Evolutionary conservation across 2,329 filamentous ascomycete genomes (phyloP), one percentile per base, ranked within the genome.

Genomic region (Podosphaera fusca): DNA sequence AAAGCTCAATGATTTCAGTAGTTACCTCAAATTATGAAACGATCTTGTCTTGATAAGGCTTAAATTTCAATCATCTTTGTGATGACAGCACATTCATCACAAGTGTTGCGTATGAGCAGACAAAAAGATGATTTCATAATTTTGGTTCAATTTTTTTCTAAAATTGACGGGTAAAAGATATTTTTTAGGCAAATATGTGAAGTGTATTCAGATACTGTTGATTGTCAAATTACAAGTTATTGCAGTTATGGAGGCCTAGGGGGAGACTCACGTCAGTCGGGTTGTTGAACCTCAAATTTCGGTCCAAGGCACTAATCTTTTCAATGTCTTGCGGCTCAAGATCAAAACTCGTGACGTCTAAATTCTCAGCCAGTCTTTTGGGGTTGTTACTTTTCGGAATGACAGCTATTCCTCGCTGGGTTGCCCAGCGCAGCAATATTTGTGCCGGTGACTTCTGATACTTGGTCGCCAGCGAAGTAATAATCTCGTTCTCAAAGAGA

Each of bases 391-490:
- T 82, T 78, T 90, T 90, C 63, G 85, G 86, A 64, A 92, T 92
- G 64, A 92, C 84, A 53, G 85, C 84, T 58, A 92, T 74, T 36
- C 80, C 81, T 55, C 84, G 77, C 75, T 94, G 87, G 14, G 87
- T 94, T 30, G 87, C 80, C 88, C 88, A 95, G 64, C 87, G 79
- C 63, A 95, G 75, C 60, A 94, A 76, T 34, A 94, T 76, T 76
- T 95, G 87, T 14, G 85, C 84, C 5, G 86, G 75, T 7, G 81
- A 80, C 74, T 84, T 87, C 68, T 72, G 72, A 66, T 86, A 74
- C 73, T 85, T 87, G 64, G 75, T 69, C 21, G 86, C 82, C 60
- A 89, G 76, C 55, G 64, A 67, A 63, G 76, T 79, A 69, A 94
- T 74, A 56, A 75, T 70, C 29, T 77, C 70, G 69, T 87, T 77